These are phyloP conservation scores for Spatholobus suberectus DNA, from an alignment of 306 rosid species.

Conservation along the genomic window DNA sequence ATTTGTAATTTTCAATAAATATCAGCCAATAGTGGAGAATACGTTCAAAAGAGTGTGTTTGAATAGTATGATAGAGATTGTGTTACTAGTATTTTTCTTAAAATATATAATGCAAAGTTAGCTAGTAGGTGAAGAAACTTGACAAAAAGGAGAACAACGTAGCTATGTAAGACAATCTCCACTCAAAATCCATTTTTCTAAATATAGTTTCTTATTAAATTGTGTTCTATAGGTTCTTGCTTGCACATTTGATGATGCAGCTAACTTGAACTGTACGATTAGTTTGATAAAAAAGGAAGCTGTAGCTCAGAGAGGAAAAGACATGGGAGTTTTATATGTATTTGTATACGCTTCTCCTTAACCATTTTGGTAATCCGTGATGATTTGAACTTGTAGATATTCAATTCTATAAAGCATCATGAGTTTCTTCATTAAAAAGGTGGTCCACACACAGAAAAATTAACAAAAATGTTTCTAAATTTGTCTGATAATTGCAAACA, in stretches of 20 bases:
- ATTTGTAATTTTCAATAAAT: too few relatives aligned
- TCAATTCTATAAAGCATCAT: background rate
- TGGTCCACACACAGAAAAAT: background rate
- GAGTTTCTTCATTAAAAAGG: background rate
- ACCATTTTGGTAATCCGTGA: background rate
- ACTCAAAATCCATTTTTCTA: background rate
- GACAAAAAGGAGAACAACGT: background rate
- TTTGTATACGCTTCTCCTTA: background rate
- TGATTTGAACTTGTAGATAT: background rate
- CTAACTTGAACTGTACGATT: slow-evolving; percentile 1
- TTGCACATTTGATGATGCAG: background rate
- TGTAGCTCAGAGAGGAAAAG: background rate
- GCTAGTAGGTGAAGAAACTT: background rate
- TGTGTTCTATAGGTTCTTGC: background rate
- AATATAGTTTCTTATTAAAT: background rate
- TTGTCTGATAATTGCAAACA: slow-evolving; percentile 11
- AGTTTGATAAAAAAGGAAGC: background rate
- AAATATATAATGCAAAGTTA: background rate
- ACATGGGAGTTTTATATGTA: background rate
- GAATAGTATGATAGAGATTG: too few relatives aligned
- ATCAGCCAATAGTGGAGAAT: too few relatives aligned
- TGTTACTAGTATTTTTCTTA: too few relatives aligned
- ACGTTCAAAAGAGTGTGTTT: too few relatives aligned
- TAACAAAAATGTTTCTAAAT: background rate
- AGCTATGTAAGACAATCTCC: background rate